Evolutionary conservation across 169 alveolate genomes (phyloP).

Genomic region (Amoebophrya sp.): DNA sequence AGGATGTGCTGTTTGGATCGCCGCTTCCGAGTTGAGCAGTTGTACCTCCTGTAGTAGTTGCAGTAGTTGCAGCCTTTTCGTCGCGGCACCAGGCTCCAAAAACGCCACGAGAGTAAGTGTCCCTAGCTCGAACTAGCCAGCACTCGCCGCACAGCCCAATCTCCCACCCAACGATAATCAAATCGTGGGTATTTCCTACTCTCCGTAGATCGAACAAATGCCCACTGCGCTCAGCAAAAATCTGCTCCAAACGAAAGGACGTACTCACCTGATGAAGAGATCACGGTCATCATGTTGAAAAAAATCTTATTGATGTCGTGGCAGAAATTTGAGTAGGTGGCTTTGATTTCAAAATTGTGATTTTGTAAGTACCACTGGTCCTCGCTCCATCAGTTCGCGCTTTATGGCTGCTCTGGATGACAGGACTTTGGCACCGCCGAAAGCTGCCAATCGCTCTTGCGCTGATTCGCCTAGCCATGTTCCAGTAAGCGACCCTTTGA

Average conservation of each 20-base stretch:
- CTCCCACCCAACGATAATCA: not conserved
- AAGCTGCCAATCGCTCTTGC: not conserved
- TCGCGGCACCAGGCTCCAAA: too few relatives aligned
- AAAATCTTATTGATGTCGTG: not conserved
- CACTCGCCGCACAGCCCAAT: not conserved
- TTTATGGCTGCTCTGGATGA: not conserved
- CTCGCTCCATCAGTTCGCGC: not conserved
- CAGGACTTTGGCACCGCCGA: not conserved
- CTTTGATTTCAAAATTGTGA: too few relatives aligned
- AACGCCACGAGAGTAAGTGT: too few relatives aligned
- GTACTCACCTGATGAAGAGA: not conserved
- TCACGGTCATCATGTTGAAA: too few relatives aligned
- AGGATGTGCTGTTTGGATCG: too few relatives aligned
- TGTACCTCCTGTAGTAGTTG: too few relatives aligned
- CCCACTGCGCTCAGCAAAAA: not conserved
- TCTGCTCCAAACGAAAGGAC: not conserved
- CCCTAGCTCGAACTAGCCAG: not conserved
- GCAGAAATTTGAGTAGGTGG: not conserved
- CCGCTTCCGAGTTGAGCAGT: not conserved
- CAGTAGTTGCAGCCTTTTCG: too few relatives aligned
- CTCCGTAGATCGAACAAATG: not conserved
- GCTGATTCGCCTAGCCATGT: not conserved
- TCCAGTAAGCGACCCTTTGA: too few relatives aligned
- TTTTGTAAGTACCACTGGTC: too few relatives aligned
- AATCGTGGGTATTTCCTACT: not conserved